Conservation (phyloP, 2,329 filamentous ascomycete genomes). For the Colletotrichum orchidophilum region DNA sequence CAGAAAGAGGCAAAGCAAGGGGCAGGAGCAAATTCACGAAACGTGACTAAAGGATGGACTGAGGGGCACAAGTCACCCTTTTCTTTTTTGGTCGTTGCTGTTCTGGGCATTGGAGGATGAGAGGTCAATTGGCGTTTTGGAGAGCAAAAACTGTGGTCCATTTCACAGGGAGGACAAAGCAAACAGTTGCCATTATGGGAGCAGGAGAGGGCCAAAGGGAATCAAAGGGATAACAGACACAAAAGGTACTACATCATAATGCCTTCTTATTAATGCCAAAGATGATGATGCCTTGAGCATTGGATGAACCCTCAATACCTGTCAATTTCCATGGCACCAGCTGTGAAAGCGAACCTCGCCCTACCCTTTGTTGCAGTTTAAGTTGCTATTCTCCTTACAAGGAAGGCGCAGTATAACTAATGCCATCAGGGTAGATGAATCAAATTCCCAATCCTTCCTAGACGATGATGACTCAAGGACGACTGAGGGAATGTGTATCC, state of each 20-base stretch:
- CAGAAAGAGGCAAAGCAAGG: not conserved
- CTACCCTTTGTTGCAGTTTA: not conserved
- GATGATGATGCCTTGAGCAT: not conserved
- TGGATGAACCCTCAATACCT: not conserved
- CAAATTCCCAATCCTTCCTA: too few species aligned
- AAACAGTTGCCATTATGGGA: not conserved
- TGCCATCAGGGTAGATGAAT: too few species aligned
- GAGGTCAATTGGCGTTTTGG: slow-evolving; percentile 25
- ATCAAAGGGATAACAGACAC: not conserved
- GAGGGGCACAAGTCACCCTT: slow-evolving; percentile 1
- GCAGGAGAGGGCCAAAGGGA: not conserved
- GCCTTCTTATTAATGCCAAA: slow-evolving; percentile 12
- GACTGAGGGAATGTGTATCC: too few species aligned
- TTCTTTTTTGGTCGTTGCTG: not conserved
- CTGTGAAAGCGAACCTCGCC: not conserved
- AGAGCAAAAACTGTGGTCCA: slow-evolving; percentile 18
- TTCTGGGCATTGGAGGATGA: not conserved
- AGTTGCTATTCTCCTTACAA: too few species aligned
- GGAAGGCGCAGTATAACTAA: too few species aligned
- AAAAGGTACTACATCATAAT: slow-evolving; percentile 7
- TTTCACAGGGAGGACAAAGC: not conserved
- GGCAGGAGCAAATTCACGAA: not conserved
- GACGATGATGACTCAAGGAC: too few species aligned
- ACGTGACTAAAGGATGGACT: not conserved
- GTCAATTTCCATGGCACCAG: not conserved